Evolutionary conservation across 306 rosid genomes (phyloP).

Genomic region (Dryas alaskensis): DNA sequence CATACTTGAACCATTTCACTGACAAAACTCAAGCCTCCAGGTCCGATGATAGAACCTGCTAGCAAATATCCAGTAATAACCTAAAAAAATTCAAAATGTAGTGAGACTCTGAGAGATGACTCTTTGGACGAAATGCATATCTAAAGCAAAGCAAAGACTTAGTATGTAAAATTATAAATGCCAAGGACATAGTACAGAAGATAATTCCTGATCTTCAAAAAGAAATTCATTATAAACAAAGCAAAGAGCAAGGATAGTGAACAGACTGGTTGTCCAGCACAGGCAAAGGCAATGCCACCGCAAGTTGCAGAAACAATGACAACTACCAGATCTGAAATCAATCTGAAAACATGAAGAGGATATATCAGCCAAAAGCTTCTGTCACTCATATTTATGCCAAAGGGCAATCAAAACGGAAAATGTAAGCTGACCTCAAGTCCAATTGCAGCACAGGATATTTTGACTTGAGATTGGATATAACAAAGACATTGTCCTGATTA

Average conservation of each 20-base stretch:
- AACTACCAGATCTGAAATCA: slow-evolving; percentile 91
- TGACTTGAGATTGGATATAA: slow-evolving; percentile 85
- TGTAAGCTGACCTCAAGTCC: slow-evolving; percentile 61
- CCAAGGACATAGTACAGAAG: not conserved
- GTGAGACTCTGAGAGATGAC: slow-evolving; percentile 2
- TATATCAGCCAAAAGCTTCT: slow-evolving; percentile 32
- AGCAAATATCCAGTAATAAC: slow-evolving; percentile 89
- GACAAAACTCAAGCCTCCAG: slow-evolving; percentile 91
- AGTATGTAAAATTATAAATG: not conserved
- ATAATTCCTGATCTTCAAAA: not conserved
- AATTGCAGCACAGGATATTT: slow-evolving; percentile 91
- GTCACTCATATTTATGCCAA: slow-evolving; percentile 16
- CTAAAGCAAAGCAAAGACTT: slow-evolving; percentile 13
- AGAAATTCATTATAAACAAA: not conserved
- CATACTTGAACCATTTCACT: slow-evolving; percentile 99
- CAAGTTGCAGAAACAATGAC: slow-evolving; percentile 98
- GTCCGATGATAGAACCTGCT: slow-evolving; percentile 91
- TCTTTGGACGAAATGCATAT: not conserved
- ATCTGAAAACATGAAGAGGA: slow-evolving; percentile 47
- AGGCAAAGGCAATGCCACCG: slow-evolving; percentile 97
- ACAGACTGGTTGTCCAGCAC: slow-evolving; percentile 97
- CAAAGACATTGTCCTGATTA: slow-evolving; percentile 84
- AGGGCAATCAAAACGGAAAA: slow-evolving; percentile 21
- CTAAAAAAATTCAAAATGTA: slow-evolving; percentile 40
- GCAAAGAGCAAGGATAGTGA: slow-evolving; percentile 24